These are phyloP conservation scores for Suillus occidentalis DNA, from an alignment of 768 basidiomycete species.

Conservation along the genomic window DNA sequence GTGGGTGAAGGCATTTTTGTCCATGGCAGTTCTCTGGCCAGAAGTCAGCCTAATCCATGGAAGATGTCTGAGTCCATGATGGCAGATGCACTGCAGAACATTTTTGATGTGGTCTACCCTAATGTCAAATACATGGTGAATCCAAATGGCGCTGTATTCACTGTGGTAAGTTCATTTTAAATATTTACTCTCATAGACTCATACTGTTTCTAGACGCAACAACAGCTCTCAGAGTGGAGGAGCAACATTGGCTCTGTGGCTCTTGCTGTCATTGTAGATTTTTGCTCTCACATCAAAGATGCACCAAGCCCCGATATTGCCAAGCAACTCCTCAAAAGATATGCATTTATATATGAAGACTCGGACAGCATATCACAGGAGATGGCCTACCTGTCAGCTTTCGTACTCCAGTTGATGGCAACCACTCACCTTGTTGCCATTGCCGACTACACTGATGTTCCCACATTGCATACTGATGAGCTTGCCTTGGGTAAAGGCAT, in stretches of 20 bases:
- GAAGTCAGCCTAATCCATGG: slow-evolving; percentile 4
- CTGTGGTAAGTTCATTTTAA: slow-evolving; percentile 1
- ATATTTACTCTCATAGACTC: background rate
- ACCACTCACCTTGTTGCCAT: slow-evolving; percentile 3
- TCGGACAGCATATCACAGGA: background rate
- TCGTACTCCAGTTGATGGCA: slow-evolving; percentile 8
- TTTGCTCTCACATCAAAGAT: background rate
- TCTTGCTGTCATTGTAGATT: slow-evolving; percentile 6
- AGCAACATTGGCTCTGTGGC: slow-evolving; percentile 7
- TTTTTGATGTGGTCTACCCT: slow-evolving; percentile 4
- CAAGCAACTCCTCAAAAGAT: background rate
- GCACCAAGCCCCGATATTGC: background rate
- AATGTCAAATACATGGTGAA: background rate
- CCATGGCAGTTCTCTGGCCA: background rate
- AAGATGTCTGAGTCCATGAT: background rate
- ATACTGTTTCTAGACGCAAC: background rate
- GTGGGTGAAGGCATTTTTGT: slow-evolving; percentile 1
- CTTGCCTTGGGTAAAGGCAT: background rate
- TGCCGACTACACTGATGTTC: background rate
- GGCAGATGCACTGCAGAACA: slow-evolving; percentile 1
- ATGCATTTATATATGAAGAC: slow-evolving; percentile 8
- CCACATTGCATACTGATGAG: background rate
- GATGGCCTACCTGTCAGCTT: slow-evolving; percentile 1
- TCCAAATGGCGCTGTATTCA: background rate
- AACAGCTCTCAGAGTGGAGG: slow-evolving; percentile 7